phyloP scores from a whole-genome alignment of 1,284 basidiomycete species.

The Butyriboletus appendiculatus region DNA sequence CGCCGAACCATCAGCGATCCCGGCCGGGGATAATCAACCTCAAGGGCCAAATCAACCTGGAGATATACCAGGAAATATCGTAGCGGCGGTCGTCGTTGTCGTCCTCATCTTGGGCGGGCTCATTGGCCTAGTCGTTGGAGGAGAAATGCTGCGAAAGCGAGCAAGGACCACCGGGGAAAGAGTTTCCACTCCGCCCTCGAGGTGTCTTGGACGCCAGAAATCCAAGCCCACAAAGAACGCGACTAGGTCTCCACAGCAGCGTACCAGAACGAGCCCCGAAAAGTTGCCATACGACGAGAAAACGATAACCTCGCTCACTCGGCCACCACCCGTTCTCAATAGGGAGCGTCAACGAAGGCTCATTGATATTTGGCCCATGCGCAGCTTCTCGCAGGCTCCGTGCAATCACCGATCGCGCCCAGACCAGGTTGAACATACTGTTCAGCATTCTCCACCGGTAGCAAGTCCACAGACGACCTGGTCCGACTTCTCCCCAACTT shows the following conservation, averaged over 20 bases:
- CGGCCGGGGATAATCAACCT: constrained; percentile 3
- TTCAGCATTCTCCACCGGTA: not conserved
- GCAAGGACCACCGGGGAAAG: constrained; percentile 4
- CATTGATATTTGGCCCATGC: constrained; percentile 26
- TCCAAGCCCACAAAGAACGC: constrained; percentile 3
- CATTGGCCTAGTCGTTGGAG: constrained; percentile 29
- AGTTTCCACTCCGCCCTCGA: not conserved
- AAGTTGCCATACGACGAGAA: constrained; percentile 16
- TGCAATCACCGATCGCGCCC: constrained; percentile 7
- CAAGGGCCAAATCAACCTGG: constrained; percentile 4
- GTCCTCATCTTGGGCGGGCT: constrained; percentile 32
- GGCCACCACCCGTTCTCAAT: constrained; percentile 15
- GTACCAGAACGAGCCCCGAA: constrained; percentile 1
- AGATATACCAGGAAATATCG: constrained; percentile 25
- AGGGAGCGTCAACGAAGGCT: constrained; percentile 19
- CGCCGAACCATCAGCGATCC: constrained; percentile 8
- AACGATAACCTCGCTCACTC: constrained; percentile 13
- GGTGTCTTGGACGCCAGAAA: constrained; percentile 7
- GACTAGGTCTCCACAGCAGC: not conserved
- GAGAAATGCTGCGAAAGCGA: constrained; percentile 29
- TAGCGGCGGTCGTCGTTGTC: constrained; percentile 24
- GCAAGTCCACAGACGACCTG: constrained; percentile 29
- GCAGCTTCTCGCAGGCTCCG: constrained; percentile 17
- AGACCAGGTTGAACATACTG: not conserved
- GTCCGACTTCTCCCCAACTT: constrained; percentile 30